Conservation (phyloP, 257 asterid species). For the Solanum piurae region DNA sequence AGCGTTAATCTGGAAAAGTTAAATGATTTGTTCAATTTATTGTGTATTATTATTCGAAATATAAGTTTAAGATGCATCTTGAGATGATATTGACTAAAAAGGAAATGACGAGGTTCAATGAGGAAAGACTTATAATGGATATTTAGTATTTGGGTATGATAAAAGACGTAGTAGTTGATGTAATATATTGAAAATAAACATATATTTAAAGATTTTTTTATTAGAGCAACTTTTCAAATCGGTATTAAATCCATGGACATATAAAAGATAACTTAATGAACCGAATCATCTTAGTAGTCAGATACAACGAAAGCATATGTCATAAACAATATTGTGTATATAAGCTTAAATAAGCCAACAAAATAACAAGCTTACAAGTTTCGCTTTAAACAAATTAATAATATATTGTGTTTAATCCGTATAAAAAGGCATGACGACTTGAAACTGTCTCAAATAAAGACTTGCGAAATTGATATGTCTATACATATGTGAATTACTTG, state of each 20-base stretch:
- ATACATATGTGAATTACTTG: background rate
- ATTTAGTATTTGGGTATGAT: no score
- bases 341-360: background rate
- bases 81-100: background rate
- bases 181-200: background rate
- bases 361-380: background rate
- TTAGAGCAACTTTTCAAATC: accelerated
- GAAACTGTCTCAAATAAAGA: accelerated
- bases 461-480: background rate
- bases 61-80: background rate
- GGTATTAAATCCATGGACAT: accelerated
- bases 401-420: background rate
- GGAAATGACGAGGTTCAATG: no score
- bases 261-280: no score
- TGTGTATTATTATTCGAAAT: background rate
- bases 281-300: background rate
- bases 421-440: no score
- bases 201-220: no score
- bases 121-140: no score
- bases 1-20: background rate
- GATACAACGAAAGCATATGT: background rate
- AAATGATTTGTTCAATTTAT: no score
- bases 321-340: background rate
- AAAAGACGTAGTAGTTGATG: no score
- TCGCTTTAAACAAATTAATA: background rate